Percentiles rank a stretch among this genome's conserved stretches.
These are phyloP conservation scores for Pseudozyma hubeiensis DNA, from an alignment of 1,284 basidiomycete genomes.

Conservation along the genomic window DNA sequence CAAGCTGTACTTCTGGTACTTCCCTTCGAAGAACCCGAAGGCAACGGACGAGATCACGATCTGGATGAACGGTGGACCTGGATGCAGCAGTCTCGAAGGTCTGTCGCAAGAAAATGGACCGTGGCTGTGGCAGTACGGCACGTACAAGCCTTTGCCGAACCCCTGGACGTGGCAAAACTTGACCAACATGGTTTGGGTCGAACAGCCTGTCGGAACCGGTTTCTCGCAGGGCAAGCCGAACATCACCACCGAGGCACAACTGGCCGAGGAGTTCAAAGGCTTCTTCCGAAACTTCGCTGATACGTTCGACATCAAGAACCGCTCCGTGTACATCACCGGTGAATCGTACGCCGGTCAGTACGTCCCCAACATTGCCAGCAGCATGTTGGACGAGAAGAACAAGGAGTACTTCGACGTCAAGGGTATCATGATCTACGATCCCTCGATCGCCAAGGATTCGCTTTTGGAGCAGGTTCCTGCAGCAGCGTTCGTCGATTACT, in stretches of 20 bases:
- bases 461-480: slow-evolving; percentile 55
- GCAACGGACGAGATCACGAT: slow-evolving; percentile 79
- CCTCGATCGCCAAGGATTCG: slow-evolving; percentile 50
- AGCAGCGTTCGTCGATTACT: slow-evolving; percentile 40
- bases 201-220: slow-evolving; percentile 86
- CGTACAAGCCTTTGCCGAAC: slow-evolving; percentile 77
- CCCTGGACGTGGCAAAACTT: slow-evolving; percentile 84
- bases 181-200: slow-evolving; percentile 79
- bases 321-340: slow-evolving; percentile 56
- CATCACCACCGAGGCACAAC: slow-evolving; percentile 70
- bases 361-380: slow-evolving; percentile 83
- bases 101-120: slow-evolving; percentile 85
- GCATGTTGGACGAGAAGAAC: slow-evolving; percentile 49
- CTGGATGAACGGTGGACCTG: slow-evolving; percentile 74
- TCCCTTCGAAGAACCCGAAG: slow-evolving; percentile 79
- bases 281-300: slow-evolving; percentile 60
- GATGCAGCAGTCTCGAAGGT: slow-evolving; percentile 82
- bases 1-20: slow-evolving; percentile 87
- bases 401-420: slow-evolving; percentile 58
- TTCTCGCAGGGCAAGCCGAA: slow-evolving; percentile 80
- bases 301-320: slow-evolving; percentile 54
- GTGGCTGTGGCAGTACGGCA: slow-evolving; percentile 76
- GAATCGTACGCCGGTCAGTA: slow-evolving; percentile 96
- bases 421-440: slow-evolving; percentile 65
- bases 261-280: slow-evolving; percentile 67